Evolutionary conservation across 768 basidiomycete genomes (phyloP).

Genomic region (Boletus subcaerulescens): DNA sequence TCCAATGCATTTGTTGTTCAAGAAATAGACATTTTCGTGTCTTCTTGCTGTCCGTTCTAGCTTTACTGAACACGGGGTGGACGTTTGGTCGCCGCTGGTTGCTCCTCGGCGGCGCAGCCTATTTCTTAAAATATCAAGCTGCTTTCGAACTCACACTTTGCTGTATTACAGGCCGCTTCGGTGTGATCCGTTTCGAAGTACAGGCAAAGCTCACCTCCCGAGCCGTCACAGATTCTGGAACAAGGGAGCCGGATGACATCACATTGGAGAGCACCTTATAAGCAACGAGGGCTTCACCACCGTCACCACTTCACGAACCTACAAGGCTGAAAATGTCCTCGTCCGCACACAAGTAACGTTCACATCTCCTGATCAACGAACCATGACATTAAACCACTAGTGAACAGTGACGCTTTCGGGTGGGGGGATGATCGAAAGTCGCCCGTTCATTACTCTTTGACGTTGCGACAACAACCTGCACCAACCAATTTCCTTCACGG

Average conservation of each 20-base stretch:
- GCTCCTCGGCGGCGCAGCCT: not conserved
- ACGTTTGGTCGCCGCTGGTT: not conserved
- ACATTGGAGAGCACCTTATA: constrained; percentile 6
- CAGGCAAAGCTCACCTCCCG: constrained; percentile 5
- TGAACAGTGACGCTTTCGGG: not conserved
- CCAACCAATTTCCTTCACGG: not conserved
- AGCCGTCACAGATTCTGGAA: constrained; percentile 11
- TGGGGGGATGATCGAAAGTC: not conserved
- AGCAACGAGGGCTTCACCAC: not conserved
- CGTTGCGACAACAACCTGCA: constrained; percentile 2
- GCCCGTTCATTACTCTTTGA: not conserved
- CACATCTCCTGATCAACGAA: not conserved
- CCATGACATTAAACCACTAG: not conserved
- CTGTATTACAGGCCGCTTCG: constrained; percentile 14
- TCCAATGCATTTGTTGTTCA: not conserved
- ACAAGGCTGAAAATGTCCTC: constrained; percentile 3
- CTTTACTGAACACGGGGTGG: not conserved
- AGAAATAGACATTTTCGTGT: not conserved
- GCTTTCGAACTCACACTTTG: constrained; percentile 2
- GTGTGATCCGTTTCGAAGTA: constrained; percentile 6
- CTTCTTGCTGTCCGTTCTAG: not conserved
- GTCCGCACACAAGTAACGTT: constrained; percentile 9
- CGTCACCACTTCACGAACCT: not conserved
- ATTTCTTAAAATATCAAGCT: not conserved
- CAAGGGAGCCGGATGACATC: not conserved